phyloP scores from a whole-genome alignment of 2,329 filamentous ascomycete species.

The Exophiala phaeomuriformis region DNA sequence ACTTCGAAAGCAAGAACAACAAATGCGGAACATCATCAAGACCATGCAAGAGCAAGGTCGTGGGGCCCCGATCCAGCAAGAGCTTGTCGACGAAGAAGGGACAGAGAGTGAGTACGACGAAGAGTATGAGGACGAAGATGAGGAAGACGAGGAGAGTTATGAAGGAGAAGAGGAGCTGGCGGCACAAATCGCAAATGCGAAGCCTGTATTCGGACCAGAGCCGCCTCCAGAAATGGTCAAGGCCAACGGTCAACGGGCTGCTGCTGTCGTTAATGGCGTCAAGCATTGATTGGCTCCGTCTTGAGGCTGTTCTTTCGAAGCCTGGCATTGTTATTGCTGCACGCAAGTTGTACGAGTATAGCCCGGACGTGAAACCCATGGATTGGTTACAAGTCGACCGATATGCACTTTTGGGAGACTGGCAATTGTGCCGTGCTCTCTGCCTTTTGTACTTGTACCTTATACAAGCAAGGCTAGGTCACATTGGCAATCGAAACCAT shows the following conservation, averaged over 20 bases:
- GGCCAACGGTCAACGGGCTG: constrained; percentile 39
- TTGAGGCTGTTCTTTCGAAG: not conserved
- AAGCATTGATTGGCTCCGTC: constrained; percentile 26
- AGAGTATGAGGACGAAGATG: constrained; percentile 52
- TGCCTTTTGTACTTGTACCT: too few species aligned
- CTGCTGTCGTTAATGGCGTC: constrained; percentile 37
- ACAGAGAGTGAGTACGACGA: constrained; percentile 48
- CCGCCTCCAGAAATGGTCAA: constrained; percentile 45
- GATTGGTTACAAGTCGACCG: not conserved
- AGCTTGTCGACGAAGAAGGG: constrained; percentile 48
- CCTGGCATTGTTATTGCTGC: not conserved
- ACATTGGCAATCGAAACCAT: not conserved
- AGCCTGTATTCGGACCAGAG: constrained; percentile 43
- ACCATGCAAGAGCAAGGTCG: constrained; percentile 94
- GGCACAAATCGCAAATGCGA: constrained; percentile 35
- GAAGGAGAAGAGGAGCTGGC: constrained; percentile 49
- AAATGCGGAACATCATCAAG: constrained; percentile 88
- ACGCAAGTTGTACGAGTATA: not conserved
- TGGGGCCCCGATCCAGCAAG: constrained; percentile 52
- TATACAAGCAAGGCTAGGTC: too few species aligned
- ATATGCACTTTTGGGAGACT: too few species aligned
- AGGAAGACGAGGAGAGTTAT: constrained; percentile 52
- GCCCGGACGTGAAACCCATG: not conserved
- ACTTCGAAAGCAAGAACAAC: constrained; percentile 76
- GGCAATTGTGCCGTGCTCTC: too few species aligned